phyloP scores from a whole-genome alignment of 345 rosid species.

The Eutrema heterophyllum region DNA sequence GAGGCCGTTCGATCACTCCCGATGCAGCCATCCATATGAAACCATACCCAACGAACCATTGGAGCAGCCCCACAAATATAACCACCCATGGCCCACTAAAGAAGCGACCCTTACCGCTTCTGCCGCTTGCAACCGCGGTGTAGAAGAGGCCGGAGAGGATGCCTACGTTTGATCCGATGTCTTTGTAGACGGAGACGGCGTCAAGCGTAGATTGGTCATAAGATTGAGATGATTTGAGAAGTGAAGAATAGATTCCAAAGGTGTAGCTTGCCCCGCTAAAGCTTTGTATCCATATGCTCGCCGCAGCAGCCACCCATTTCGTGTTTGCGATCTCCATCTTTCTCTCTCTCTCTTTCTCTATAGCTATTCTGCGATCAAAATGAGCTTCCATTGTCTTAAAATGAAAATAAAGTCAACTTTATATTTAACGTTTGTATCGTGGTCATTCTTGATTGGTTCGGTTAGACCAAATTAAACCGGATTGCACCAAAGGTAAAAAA shows the following conservation, averaged over 20 bases:
- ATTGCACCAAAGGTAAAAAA: background rate
- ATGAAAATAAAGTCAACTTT: constrained; percentile 23
- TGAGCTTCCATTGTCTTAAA: background rate
- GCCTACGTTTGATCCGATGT: constrained; percentile 86
- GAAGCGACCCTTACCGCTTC: constrained; percentile 23
- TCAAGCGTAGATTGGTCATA: constrained; percentile 92
- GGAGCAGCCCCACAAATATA: constrained; percentile 57
- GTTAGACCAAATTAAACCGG: background rate
- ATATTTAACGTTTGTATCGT: background rate
- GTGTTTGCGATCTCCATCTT: constrained; percentile 31
- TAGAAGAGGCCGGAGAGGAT: constrained; percentile 79
- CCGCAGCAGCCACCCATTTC: constrained; percentile 73
- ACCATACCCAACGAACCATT: constrained; percentile 66
- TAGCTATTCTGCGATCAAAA: background rate
- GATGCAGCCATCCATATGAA: constrained; percentile 82
- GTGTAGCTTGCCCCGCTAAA: constrained; percentile 72
- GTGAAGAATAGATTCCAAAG: constrained; percentile 73
- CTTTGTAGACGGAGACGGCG: constrained; percentile 88
- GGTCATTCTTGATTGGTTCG: background rate
- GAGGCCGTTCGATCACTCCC: constrained; percentile 57
- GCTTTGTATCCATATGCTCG: constrained; percentile 92
- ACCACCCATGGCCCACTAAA: constrained; percentile 71
- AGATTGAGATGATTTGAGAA: constrained; percentile 72
- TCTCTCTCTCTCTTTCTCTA: background rate
- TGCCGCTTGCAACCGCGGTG: constrained; percentile 41